A percentile compares a stretch with the other conserved stretches of the same genome.
Conservation (phyloP, 2,329 filamentous ascomycete genomes). For the Chrysosporium queenslandicum region DNA sequence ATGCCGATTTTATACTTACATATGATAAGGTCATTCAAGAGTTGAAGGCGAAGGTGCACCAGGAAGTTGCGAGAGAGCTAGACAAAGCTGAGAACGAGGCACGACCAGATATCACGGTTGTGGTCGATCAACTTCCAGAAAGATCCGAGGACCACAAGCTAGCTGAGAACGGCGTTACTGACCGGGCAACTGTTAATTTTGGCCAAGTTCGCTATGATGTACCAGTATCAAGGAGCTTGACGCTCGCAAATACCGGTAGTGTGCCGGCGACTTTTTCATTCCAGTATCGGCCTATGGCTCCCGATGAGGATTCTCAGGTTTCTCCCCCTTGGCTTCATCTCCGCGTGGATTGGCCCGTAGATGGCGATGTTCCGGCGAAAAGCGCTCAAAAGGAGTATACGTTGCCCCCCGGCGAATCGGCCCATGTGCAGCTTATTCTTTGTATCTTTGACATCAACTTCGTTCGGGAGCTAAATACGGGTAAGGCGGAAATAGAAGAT, state of each 20-base stretch:
- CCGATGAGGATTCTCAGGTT: conserved; percentile 33
- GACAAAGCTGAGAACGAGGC: conserved; percentile 89
- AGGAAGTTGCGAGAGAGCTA: conserved; percentile 76
- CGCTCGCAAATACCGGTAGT: conserved; percentile 83
- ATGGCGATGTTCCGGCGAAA: conserved; percentile 20
- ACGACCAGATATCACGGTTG: conserved; percentile 68
- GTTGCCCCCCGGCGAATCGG: conserved; percentile 75
- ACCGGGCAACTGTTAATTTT: conserved; percentile 60
- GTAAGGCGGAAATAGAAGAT: conserved; percentile 60
- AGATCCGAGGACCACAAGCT: conserved; percentile 26
- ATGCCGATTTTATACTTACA: conserved; percentile 69
- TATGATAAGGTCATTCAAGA: conserved; percentile 82
- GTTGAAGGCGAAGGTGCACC: conserved; percentile 70
- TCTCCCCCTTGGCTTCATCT: conserved; percentile 61
- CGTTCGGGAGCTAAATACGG: conserved; percentile 62
- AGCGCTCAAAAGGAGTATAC: conserved; percentile 45
- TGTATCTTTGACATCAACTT: conserved; percentile 55
- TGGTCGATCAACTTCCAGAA: conserved; percentile 52
- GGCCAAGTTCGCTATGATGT: conserved; percentile 62
- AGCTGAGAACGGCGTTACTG: conserved; percentile 29
- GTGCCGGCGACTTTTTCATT: conserved; percentile 72
- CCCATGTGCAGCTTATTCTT: conserved; percentile 57
- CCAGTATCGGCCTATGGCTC: conserved; percentile 55
- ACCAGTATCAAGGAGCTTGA: conserved; percentile 57
- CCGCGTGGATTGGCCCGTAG: conserved; percentile 48